A percentile compares a stretch with the other conserved stretches of the same genome.
Conservation (phyloP, 108 stramenopile genomes). For the Nannochloropsis gaditana region DNA sequence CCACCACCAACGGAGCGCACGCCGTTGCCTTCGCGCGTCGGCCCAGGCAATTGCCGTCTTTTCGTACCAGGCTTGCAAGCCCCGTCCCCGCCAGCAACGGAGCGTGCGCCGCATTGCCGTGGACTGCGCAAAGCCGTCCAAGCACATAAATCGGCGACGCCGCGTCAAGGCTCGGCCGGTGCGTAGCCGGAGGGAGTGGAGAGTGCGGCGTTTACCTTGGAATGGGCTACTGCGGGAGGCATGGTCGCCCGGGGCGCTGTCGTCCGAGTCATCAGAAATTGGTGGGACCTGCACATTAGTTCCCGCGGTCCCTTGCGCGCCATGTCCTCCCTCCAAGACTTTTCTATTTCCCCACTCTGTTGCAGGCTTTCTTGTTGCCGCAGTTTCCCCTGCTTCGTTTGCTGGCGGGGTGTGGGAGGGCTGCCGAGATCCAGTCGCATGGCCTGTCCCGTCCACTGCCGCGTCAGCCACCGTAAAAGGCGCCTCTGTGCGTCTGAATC, state of each 20-base stretch:
- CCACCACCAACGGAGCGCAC: not conserved
- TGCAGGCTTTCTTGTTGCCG: not conserved
- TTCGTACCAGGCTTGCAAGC: not conserved
- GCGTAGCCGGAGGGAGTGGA: not conserved
- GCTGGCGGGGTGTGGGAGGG: not conserved
- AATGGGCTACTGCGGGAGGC: too few species aligned
- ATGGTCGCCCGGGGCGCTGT: too few species aligned
- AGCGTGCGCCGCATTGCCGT: not conserved
- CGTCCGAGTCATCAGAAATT: too few species aligned
- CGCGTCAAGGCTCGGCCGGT: not conserved
- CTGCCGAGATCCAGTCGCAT: not conserved
- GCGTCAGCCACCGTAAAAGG: not conserved
- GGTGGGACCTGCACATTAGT: too few species aligned
- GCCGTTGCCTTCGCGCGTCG: not conserved
- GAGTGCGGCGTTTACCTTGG: not conserved
- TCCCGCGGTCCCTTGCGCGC: not conserved
- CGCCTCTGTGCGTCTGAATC: not conserved
- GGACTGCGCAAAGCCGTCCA: constrained; percentile 11
- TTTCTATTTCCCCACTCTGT: not conserved
- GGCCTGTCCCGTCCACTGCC: not conserved
- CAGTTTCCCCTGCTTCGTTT: not conserved
- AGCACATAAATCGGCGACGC: not conserved
- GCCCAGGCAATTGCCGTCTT: not conserved
- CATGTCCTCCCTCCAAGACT: not conserved
- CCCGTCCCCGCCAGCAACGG: not conserved